phyloP scores from a whole-genome alignment of 306 rosid species.

The Alnus glutinosa region DNA sequence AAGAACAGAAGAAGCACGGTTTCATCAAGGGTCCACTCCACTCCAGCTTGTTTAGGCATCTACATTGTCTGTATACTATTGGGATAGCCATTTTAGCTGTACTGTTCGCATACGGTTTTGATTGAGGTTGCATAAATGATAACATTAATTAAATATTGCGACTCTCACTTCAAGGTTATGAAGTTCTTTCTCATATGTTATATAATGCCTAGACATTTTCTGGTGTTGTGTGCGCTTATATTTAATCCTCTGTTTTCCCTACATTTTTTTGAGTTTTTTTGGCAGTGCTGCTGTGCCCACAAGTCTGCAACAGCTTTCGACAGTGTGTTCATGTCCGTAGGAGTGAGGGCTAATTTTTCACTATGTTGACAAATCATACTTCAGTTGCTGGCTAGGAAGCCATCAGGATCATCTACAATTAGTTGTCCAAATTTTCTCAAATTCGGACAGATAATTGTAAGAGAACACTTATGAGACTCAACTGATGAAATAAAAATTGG shows the following conservation, averaged over 20 bases:
- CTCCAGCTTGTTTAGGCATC: not conserved
- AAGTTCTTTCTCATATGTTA: not conserved
- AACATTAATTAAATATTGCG: not conserved
- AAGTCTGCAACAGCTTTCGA: not conserved
- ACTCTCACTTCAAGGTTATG: not conserved
- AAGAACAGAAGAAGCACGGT: not conserved
- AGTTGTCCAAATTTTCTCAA: too few relatives aligned
- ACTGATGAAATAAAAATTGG: too few relatives aligned
- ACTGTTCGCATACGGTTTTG: not conserved
- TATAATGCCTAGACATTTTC: too few relatives aligned
- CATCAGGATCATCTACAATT: too few relatives aligned
- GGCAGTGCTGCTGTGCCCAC: not conserved
- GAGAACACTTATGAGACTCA: too few relatives aligned
- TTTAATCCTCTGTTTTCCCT: not conserved
- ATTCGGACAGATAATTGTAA: too few relatives aligned
- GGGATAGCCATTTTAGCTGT: not conserved
- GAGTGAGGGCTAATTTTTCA: too few relatives aligned
- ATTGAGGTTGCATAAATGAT: not conserved
- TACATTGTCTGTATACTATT: not conserved
- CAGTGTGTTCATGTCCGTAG: too few relatives aligned
- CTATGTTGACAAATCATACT: too few relatives aligned
- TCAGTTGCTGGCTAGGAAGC: too few relatives aligned
- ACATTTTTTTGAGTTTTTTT: not conserved
- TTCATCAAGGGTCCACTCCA: not conserved
- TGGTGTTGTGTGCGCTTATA: not conserved